These are phyloP conservation scores for Rhizopogon vulgaris DNA, from an alignment of 768 basidiomycete species.

Conservation along the genomic window DNA sequence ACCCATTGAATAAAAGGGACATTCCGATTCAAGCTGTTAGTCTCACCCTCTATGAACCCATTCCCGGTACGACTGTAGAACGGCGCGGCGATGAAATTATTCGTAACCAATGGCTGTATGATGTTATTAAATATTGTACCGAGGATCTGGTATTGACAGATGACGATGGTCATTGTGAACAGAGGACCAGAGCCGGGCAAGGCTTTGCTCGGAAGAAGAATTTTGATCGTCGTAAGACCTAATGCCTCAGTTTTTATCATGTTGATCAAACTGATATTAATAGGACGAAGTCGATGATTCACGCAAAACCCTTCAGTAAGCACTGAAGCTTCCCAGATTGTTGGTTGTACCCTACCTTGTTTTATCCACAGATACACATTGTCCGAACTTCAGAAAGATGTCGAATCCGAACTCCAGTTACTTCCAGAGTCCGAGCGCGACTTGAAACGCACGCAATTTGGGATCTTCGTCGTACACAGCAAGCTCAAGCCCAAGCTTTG, in stretches of 20 bases:
- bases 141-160: conserved; percentile 1
- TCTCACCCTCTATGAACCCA: conserved; percentile 88
- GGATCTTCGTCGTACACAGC: conserved; percentile 91
- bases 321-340: conserved; percentile 1
- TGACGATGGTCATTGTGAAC: background rate
- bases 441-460: conserved; percentile 75
- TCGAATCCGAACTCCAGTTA: conserved; percentile 59
- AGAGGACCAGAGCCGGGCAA: conserved; percentile 64
- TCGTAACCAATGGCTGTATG: conserved; percentile 94
- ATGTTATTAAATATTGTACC: conserved; percentile 8
- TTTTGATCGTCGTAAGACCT: conserved; percentile 71
- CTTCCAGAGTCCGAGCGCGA: conserved; percentile 72
- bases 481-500: conserved; percentile 86
- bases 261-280: conserved; percentile 5
- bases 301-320: conserved; percentile 82
- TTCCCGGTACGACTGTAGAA: conserved; percentile 68
- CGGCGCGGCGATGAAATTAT: conserved; percentile 80
- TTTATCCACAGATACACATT: conserved; percentile 68
- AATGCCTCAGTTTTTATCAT: conserved; percentile 7
- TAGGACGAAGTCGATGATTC: conserved; percentile 90
- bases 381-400: conserved; percentile 83
- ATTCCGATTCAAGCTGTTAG: conserved; percentile 96
- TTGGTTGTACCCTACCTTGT: conserved; percentile 3
- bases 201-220: conserved; percentile 73
- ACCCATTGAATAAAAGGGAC: conserved; percentile 62